Conservation (phyloP, 768 basidiomycete species). For the Xerocomellus amylosporus region DNA sequence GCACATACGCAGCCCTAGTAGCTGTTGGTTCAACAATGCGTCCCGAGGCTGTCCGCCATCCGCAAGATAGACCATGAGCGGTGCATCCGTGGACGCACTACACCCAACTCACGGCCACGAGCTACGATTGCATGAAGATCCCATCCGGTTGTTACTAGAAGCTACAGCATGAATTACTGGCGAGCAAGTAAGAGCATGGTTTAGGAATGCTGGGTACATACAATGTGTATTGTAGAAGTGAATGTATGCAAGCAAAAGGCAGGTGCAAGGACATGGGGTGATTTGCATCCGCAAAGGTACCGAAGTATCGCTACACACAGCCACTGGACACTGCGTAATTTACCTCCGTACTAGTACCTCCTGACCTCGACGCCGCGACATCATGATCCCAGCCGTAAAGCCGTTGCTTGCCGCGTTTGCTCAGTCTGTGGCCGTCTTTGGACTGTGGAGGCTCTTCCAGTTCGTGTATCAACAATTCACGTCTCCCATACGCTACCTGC, state of each 20-base stretch:
- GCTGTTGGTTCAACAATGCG: too few relatives aligned
- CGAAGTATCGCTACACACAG: too few relatives aligned
- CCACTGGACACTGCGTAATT: too few relatives aligned
- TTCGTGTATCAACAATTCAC: conserved; percentile 35
- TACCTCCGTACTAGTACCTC: too few relatives aligned
- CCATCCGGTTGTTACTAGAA: neutral
- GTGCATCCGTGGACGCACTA: too few relatives aligned
- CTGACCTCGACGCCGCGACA: neutral
- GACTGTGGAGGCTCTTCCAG: conserved; percentile 3
- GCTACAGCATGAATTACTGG: neutral
- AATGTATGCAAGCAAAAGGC: too few relatives aligned
- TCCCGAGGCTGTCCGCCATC: too few relatives aligned
- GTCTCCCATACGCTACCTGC: conserved; percentile 47
- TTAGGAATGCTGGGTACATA: neutral
- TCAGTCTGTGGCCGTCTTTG: neutral
- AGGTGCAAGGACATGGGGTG: too few relatives aligned
- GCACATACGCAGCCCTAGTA: too few relatives aligned
- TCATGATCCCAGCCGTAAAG: conserved; percentile 4
- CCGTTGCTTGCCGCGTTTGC: neutral
- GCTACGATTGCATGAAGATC: neutral
- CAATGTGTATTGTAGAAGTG: too few relatives aligned
- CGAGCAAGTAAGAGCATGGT: neutral
- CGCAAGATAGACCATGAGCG: too few relatives aligned
- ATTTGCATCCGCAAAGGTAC: too few relatives aligned
- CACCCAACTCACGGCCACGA: neutral